phyloP scores from a whole-genome alignment of 331 rosid species.

The Pyrus hybrid region DNA sequence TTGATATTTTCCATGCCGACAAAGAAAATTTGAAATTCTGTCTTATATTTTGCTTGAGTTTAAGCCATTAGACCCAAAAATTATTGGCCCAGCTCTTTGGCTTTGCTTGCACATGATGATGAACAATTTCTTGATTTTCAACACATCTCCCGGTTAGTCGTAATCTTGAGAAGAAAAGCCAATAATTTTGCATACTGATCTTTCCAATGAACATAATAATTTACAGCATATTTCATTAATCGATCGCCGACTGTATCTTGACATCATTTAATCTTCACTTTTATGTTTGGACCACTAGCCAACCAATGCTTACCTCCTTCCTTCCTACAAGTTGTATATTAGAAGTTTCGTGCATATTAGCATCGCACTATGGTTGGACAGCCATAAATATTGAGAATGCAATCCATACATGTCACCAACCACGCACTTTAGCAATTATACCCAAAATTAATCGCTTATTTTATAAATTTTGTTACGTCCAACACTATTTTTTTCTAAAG shows the following conservation, averaged over 20 bases:
- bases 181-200: neutral
- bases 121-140: neutral
- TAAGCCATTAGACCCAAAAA: neutral
- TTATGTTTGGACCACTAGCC: too few relatives aligned
- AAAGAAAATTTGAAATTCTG: neutral
- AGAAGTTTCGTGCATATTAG: too few relatives aligned
- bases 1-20: conserved; percentile 11
- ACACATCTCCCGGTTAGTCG: neutral
- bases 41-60: neutral
- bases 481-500: too few relatives aligned
- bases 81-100: neutral
- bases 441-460: too few relatives aligned
- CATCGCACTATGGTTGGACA: too few relatives aligned
- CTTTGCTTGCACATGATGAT: neutral
- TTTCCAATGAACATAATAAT: neutral
- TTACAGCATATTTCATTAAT: neutral
- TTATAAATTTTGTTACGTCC: too few relatives aligned
- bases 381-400: too few relatives aligned
- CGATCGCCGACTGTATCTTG: neutral
- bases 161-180: neutral
- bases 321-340: too few relatives aligned
- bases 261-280: too few relatives aligned
- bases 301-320: too few relatives aligned
- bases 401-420: too few relatives aligned
- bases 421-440: too few relatives aligned